Evolutionary conservation across 306 rosid species (phyloP).

Genomic region (Trifolium fragiferum): DNA sequence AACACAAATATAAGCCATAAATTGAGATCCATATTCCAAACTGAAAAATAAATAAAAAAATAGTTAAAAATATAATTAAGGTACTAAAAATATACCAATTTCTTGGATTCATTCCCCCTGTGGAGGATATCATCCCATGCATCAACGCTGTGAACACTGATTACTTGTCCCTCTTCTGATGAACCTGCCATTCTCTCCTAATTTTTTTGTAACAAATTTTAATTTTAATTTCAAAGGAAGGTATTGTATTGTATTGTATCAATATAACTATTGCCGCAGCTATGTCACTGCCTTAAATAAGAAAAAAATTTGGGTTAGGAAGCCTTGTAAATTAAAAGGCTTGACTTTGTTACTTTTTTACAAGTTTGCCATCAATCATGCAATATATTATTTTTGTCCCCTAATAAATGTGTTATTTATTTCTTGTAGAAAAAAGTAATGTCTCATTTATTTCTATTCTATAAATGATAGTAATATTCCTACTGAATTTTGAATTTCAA

Average conservation of each 20-base stretch:
- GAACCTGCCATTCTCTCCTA: conserved; percentile 50
- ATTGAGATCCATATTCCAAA: conserved; percentile 38
- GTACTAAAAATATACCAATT: conserved; percentile 40
- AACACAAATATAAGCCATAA: conserved; percentile 28
- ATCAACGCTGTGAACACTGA: conserved; percentile 67
- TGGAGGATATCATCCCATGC: conserved; percentile 68
- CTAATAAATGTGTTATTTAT: neutral
- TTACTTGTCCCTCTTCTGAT: conserved; percentile 74
- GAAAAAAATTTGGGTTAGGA: neutral
- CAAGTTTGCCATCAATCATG: conserved; percentile 46
- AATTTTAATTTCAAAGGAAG: conserved; percentile 25
- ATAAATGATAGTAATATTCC: neutral
- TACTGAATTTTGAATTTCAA: neutral
- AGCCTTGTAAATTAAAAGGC: neutral
- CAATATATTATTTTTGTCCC: neutral
- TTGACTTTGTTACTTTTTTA: neutral
- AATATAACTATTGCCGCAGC: neutral
- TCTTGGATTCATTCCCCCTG: conserved; percentile 67
- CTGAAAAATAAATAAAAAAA: neutral
- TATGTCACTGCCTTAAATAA: conserved; percentile 36
- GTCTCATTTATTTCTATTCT: neutral
- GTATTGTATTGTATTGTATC: neutral
- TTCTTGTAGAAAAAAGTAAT: no score
- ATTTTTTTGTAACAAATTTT: neutral
- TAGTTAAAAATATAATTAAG: neutral